Percentiles rank a stretch among this genome's conserved stretches.
Conservation (phyloP, 208 protist species). For the Acanthamoeba lenticulata region DNA sequence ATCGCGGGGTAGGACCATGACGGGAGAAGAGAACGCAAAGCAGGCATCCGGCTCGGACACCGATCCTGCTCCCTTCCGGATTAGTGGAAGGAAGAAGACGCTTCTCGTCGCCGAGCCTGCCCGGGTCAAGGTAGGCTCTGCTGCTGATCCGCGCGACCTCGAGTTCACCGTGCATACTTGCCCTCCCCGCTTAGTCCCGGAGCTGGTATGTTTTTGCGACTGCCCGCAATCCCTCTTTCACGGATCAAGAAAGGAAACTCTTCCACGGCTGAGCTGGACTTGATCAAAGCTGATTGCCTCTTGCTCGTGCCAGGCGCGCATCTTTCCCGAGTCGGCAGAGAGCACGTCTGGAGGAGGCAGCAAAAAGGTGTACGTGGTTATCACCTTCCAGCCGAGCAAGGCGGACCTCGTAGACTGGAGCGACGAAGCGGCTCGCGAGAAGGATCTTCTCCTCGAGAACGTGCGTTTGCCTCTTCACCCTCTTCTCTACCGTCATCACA, state of each 20-base stretch:
- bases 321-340: slow-evolving; percentile 22
- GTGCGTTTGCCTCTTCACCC: not conserved
- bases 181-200: not conserved
- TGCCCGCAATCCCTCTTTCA: not conserved
- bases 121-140: not conserved
- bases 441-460: slow-evolving; percentile 56
- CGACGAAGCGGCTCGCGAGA: slow-evolving; percentile 28
- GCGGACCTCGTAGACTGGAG: slow-evolving; percentile 43
- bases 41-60: not conserved
- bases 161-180: slow-evolving; percentile 61
- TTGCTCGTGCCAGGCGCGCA: not conserved
- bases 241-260: not conserved
- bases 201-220: slow-evolving; percentile 1
- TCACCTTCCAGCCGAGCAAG: slow-evolving; percentile 63
- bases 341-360: not conserved
- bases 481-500: no score
- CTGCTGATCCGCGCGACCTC: not conserved
- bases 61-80: not conserved
- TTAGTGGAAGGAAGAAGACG: not conserved
- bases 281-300: not conserved
- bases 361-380: slow-evolving; percentile 10
- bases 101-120: not conserved
- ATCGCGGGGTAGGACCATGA: no score
- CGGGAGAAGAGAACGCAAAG: not conserved
- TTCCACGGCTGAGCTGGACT: not conserved